Conservation (phyloP, 495 filamentous ascomycete species). For the Aspergillus panamensis region DNA sequence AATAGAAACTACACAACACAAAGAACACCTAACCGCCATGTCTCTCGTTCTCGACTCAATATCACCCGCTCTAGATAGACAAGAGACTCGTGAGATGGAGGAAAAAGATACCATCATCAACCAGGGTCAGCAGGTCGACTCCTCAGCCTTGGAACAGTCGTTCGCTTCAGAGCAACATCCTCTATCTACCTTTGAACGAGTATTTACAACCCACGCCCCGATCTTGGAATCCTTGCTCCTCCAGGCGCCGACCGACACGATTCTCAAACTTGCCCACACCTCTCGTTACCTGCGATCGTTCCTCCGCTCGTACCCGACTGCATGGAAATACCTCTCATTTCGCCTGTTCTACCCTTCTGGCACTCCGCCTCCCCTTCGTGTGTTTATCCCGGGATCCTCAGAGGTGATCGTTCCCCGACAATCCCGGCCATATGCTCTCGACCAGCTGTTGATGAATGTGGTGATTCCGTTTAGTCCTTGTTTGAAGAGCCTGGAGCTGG, state of each 20-base stretch:
- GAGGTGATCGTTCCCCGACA: conserved; percentile 42
- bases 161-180: conserved; percentile 28
- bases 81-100: conserved; percentile 16
- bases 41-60: conserved; percentile 17
- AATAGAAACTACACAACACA: conserved; percentile 1
- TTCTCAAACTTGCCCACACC: conserved; percentile 57
- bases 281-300: conserved; percentile 53
- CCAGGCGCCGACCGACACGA: conserved; percentile 53
- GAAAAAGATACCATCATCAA: conserved; percentile 14
- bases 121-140: conserved; percentile 28
- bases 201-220: conserved; percentile 53
- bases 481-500: conserved; percentile 54
- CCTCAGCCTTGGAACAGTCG: conserved; percentile 25
- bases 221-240: conserved; percentile 56
- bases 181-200: conserved; percentile 49
- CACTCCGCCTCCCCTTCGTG: conserved; percentile 31
- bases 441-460: conserved; percentile 54
- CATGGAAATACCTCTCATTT: conserved; percentile 61
- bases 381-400: conserved; percentile 33
- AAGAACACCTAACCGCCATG: conserved; percentile 5
- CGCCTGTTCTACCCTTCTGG: conserved; percentile 49
- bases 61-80: conserved; percentile 15
- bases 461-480: conserved; percentile 53
- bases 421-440: conserved; percentile 54
- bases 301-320: conserved; percentile 54